phyloP scores from a whole-genome alignment of 2,329 filamentous ascomycete species.

The Sporothrix phasma region DNA sequence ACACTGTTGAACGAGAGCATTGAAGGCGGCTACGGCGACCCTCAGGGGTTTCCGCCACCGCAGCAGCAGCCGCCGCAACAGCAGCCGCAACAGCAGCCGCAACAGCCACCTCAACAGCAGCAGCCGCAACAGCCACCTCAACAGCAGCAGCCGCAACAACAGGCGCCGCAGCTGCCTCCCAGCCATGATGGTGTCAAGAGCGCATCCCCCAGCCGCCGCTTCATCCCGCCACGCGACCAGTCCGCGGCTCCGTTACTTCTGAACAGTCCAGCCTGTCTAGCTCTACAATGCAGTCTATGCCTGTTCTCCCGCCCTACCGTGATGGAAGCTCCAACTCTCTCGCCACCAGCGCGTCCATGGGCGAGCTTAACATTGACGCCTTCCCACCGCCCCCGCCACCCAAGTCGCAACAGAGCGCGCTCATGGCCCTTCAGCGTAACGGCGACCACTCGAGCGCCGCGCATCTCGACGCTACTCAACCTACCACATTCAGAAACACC shows the following conservation, averaged over 20 bases:
- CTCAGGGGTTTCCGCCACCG: slow-evolving; percentile 22
- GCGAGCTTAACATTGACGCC: slow-evolving; percentile 48
- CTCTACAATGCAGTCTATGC: slow-evolving; percentile 63
- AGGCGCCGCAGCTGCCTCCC: slow-evolving; percentile 23
- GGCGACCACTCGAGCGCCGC: slow-evolving; percentile 76
- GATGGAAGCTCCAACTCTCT: slow-evolving; percentile 43
- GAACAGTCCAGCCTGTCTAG: slow-evolving; percentile 63
- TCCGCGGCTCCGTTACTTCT: slow-evolving; percentile 42
- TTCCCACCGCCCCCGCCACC: slow-evolving; percentile 69
- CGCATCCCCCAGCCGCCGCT: slow-evolving; percentile 40
- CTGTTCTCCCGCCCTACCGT: slow-evolving; percentile 63
- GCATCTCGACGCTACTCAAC: slow-evolving; percentile 90
- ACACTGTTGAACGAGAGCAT: slow-evolving; percentile 51
- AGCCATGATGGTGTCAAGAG: slow-evolving; percentile 23
- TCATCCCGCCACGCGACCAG: slow-evolving; percentile 40
- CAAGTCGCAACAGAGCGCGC: slow-evolving; percentile 70
- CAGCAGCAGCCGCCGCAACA: slow-evolving; percentile 22
- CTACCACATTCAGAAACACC: slow-evolving; percentile 92
- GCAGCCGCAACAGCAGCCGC: slow-evolving; percentile 23
- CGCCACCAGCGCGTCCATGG: slow-evolving; percentile 33
- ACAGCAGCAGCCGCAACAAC: slow-evolving; percentile 22
- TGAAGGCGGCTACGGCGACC: slow-evolving; percentile 40
- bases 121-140: slow-evolving; percentile 22
- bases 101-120: slow-evolving; percentile 23
- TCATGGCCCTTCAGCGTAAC: slow-evolving; percentile 82